Base-by-base conservation (phyloP, 495 filamentous ascomycete species). In the Hyaloscypha variabilis region DNA sequence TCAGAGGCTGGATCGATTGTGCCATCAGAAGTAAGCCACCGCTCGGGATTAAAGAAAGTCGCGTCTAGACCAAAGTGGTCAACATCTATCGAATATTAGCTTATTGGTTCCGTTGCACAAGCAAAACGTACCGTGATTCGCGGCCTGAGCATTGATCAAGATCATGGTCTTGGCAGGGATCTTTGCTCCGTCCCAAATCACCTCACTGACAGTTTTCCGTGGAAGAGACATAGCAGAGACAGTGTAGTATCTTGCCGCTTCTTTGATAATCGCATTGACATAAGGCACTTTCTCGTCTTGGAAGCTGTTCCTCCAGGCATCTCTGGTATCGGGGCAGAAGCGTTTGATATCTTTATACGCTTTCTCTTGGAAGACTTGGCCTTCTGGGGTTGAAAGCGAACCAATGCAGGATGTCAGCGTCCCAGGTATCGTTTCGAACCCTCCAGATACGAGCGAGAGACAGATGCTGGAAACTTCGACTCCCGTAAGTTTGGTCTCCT, bases 381-480 rank as follows among this genome's bases (percentile, higher is more conserved):
- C 79, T 49, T 84, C 79, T 0, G 73, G 64, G 0, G 81, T 84
- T 3, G 86, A 80, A 23, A 90, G 73, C 17, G 83, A 74, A 1
- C 81, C 83, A 56, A 89, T 77, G 70, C 84, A 84, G 83, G 84
- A 87, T 17, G 82, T 82, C n/a, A 89, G 78, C 3, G 85, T 79
- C 4, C 82, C 87, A 1, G 87, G 84, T 28, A 89, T 83, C 0
- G 87, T 90, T 63, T 90, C 87, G 31, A 89, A 79, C 0, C 87
- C 88, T 3, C 85, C 87, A 14, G 79, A 82, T 19, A 89, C 75
- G 77, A 89, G 84, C 1, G 85, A 87, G 66, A 89, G 72, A 68
- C 84, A 86, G 61, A 89, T 88, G 21, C 80, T 79, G 11, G 77
- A 82, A 17, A 89, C 72, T 64, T 90, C 88, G 29, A 83, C 81